Percentiles rank a stretch among this genome's conserved stretches.
Conservation (phyloP, 768 basidiomycete genomes). For the Inosperma sp. region DNA sequence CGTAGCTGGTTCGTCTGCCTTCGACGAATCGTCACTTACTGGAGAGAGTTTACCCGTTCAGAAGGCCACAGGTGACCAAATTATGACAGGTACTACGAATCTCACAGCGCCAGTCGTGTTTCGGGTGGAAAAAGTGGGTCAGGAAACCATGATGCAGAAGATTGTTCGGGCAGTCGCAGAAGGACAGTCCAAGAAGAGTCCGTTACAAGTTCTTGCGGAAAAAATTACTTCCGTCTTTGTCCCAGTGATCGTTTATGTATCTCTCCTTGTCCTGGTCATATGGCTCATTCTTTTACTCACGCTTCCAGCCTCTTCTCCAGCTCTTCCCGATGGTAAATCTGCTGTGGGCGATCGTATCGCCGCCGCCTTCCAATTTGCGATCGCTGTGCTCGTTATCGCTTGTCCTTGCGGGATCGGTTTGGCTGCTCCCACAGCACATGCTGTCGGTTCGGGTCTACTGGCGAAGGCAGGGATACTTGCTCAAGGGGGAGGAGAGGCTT, state of each 20-base stretch:
- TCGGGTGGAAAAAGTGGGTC: too few relatives aligned
- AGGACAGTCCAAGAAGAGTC: conserved; percentile 65
- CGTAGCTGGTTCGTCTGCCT: too few relatives aligned
- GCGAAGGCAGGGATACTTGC: conserved; percentile 77
- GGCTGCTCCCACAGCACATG: conserved; percentile 80
- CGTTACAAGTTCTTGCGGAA: conserved; percentile 77
- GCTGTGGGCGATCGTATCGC: neutral
- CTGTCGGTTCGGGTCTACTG: conserved; percentile 78
- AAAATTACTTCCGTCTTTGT: conserved; percentile 64
- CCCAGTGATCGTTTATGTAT: conserved; percentile 66
- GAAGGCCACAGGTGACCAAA: too few relatives aligned
- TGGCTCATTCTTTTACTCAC: conserved; percentile 45
- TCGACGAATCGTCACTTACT: too few relatives aligned
- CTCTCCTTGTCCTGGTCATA: conserved; percentile 65
- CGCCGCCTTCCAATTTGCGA: conserved; percentile 62
- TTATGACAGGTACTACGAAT: too few relatives aligned
- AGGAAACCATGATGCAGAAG: too few relatives aligned
- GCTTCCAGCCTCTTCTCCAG: neutral
- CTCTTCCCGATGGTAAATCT: neutral
- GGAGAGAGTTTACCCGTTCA: too few relatives aligned
- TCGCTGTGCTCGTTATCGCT: conserved; percentile 78
- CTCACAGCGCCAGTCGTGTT: too few relatives aligned
- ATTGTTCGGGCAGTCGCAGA: too few relatives aligned
- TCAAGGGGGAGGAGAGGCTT: conserved; percentile 84
- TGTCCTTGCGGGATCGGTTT: conserved; percentile 86